Conservation (phyloP, 1,284 basidiomycete species). For the Microbotryum scabiosae region DNA sequence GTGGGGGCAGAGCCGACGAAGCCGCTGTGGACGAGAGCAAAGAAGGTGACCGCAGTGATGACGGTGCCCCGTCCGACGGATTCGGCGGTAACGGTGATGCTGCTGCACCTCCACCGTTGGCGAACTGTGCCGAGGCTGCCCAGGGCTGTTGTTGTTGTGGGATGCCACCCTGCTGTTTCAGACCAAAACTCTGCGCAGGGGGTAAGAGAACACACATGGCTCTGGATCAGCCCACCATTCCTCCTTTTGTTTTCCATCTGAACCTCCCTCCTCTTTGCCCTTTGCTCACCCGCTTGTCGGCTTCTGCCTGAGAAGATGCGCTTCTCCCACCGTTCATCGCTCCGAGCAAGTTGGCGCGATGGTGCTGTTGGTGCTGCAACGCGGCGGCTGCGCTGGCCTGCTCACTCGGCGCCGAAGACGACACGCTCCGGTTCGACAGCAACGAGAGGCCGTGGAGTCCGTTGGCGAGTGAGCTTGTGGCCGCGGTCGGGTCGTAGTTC, state of each 20-base stretch:
- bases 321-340: constrained; percentile 30
- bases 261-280: background rate
- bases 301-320: constrained; percentile 5
- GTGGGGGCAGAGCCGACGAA: too few relatives aligned
- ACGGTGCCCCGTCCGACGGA: background rate
- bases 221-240: constrained; percentile 2
- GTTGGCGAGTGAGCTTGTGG: background rate
- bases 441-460: constrained; percentile 20
- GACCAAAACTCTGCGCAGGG: background rate
- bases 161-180: background rate
- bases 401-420: constrained; percentile 17
- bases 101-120: constrained; percentile 12
- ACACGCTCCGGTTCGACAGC: constrained; percentile 6
- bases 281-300: constrained; percentile 12
- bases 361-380: constrained; percentile 28
- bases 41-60: constrained; percentile 5
- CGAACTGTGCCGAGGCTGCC: constrained; percentile 1
- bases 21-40: too few relatives aligned
- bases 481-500: too few relatives aligned
- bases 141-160: constrained; percentile 5
- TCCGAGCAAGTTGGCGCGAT: constrained; percentile 29
- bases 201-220: background rate
- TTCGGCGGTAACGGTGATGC: constrained; percentile 16
- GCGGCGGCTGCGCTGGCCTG: constrained; percentile 31
- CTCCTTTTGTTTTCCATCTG: background rate